phyloP scores from a whole-genome alignment of 2,329 filamentous ascomycete species.

The Camillea tinctor region DNA sequence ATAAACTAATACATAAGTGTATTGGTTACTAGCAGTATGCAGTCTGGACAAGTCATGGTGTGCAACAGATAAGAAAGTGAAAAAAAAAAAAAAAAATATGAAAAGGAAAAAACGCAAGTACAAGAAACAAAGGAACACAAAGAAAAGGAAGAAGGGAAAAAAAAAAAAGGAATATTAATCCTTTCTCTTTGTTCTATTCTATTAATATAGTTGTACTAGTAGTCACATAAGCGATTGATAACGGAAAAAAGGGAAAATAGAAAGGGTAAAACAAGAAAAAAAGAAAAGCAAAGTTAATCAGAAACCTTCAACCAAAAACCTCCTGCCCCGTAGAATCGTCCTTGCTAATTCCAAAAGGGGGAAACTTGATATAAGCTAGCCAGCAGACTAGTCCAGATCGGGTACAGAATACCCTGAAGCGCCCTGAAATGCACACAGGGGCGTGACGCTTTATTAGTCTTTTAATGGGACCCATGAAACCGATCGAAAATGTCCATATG shows the following conservation, averaged over 20 bases:
- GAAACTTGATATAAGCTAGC: not conserved
- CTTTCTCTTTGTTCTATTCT: not conserved
- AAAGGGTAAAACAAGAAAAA: not conserved
- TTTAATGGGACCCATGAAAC: not conserved
- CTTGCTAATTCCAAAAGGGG: not conserved
- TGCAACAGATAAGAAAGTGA: too few species aligned
- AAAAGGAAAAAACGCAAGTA: not conserved
- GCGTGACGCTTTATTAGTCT: not conserved
- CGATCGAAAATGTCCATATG: not conserved
- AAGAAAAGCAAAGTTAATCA: not conserved
- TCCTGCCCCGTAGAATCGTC: not conserved
- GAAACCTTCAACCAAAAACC: not conserved
- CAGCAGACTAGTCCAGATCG: not conserved
- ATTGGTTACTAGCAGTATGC: too few species aligned
- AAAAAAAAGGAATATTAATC: not conserved
- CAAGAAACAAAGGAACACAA: too few species aligned
- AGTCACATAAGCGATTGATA: not conserved
- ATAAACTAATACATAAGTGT: too few species aligned
- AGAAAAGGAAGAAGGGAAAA: not conserved
- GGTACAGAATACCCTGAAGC: not conserved
- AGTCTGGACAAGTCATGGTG: too few species aligned
- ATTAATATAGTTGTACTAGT: too few species aligned
- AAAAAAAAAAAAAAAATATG: not conserved
- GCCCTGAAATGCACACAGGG: not conserved
- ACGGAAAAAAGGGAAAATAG: not conserved